Conservation (phyloP, 2,329 filamentous ascomycete genomes). For the Byssochlamys sp. region DNA sequence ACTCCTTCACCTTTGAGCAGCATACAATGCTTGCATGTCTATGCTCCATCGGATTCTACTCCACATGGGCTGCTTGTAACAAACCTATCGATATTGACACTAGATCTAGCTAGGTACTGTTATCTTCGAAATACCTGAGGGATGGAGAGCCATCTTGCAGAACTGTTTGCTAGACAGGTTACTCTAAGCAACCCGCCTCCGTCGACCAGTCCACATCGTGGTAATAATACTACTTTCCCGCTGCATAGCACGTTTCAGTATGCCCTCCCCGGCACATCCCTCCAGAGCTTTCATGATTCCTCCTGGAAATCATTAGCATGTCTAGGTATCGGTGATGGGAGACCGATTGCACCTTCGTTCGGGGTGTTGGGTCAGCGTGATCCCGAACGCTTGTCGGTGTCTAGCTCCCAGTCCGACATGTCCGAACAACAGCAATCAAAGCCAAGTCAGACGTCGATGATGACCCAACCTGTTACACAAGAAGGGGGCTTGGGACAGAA, state of each 20-base stretch:
- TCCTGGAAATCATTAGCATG: background rate
- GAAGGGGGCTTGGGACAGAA: background rate
- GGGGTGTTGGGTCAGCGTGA: background rate
- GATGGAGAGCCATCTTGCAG: conserved; percentile 71
- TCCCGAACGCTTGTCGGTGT: background rate
- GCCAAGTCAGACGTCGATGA: background rate
- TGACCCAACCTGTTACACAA: background rate
- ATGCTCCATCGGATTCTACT: background rate
- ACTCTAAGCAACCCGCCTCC: conserved; percentile 20
- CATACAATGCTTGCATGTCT: background rate
- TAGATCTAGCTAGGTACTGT: background rate
- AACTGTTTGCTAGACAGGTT: conserved; percentile 68
- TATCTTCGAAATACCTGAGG: background rate
- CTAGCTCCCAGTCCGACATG: background rate
- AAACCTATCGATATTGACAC: background rate
- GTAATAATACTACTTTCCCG: conserved; percentile 3
- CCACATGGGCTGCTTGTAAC: background rate
- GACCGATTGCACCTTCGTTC: background rate
- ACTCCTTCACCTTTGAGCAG: background rate
- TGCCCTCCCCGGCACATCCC: background rate
- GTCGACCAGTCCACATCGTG: background rate
- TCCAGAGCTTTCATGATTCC: background rate
- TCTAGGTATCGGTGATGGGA: background rate
- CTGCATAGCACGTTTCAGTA: background rate
- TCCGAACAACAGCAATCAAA: background rate